Evolutionary conservation across 306 rosid genomes (phyloP).

Genomic region (Quercus variabilis): DNA sequence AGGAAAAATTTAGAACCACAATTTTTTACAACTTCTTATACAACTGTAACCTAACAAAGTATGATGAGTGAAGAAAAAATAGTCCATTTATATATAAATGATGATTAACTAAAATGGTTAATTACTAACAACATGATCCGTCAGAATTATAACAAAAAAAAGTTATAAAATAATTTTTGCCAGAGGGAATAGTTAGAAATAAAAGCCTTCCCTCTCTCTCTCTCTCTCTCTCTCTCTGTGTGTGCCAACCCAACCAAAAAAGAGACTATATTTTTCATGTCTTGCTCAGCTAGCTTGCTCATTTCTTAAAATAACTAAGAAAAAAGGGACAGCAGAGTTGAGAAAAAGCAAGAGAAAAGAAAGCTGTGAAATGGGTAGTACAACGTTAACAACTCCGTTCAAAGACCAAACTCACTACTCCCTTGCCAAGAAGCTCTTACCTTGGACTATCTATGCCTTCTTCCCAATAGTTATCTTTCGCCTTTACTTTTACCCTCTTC

Average conservation of each 20-base stretch:
- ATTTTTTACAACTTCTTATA: fast-evolving
- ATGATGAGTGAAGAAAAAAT: too few species aligned
- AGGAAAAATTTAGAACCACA: too few species aligned
- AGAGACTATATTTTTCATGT: not conserved
- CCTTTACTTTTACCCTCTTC: conserved; percentile 53
- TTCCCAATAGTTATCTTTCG: conserved; percentile 67
- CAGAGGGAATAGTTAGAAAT: too few species aligned
- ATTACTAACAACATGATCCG: too few species aligned
- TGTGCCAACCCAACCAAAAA: conserved; percentile 4
- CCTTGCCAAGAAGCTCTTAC: conserved; percentile 46
- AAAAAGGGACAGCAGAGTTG: not conserved
- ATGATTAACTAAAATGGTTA: too few species aligned
- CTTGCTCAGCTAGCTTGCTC: conserved; percentile 7
- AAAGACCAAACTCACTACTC: conserved; percentile 36
- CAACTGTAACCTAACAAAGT: too few species aligned
- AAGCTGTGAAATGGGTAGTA: conserved; percentile 34
- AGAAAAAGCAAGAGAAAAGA: not conserved
- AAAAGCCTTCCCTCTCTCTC: not conserved
- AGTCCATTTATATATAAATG: too few species aligned
- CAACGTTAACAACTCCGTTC: conserved; percentile 25
- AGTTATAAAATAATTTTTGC: too few species aligned
- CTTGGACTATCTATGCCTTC: conserved; percentile 54
- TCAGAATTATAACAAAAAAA: too few species aligned
- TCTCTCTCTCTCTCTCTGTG: not conserved
- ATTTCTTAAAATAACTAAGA: not conserved